Percentiles rank a stretch among this genome's conserved stretches.
Conservation (phyloP, 164 flowering plant genomes). For the Echeveria elegans region DNA sequence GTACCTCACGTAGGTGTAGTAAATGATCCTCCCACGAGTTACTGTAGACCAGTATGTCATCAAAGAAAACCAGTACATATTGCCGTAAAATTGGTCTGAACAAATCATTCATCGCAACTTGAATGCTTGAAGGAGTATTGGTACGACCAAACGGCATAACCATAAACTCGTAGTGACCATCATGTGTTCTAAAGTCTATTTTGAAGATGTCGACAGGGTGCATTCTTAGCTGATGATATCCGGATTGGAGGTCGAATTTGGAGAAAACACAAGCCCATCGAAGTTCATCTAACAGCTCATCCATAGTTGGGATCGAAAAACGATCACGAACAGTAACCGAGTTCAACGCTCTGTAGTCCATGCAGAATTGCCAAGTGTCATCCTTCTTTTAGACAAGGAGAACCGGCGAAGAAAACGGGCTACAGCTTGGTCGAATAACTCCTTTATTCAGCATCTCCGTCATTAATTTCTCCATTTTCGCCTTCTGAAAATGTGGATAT, state of each 20-base stretch:
- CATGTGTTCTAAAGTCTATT: neutral
- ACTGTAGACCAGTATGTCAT: too few relatives aligned
- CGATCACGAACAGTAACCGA: neutral
- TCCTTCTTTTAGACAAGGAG: neutral
- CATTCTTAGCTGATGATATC: neutral
- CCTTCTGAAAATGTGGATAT: neutral
- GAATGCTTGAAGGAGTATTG: neutral
- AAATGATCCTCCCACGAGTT: too few relatives aligned
- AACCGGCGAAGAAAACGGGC: neutral
- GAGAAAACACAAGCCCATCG: neutral
- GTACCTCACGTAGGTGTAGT: too few relatives aligned
- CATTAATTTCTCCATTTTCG: neutral
- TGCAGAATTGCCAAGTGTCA: neutral
- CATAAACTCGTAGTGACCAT: neutral
- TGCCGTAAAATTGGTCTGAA: neutral
- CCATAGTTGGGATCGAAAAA: neutral
- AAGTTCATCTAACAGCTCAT: neutral
- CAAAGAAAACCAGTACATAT: neutral
- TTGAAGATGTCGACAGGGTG: neutral
- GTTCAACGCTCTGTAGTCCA: neutral
- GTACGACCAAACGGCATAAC: neutral
- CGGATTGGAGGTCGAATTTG: neutral
- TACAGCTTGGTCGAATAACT: neutral
- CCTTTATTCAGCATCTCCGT: neutral
- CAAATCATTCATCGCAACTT: neutral